Percentiles rank a stretch among this genome's conserved stretches.
These are phyloP conservation scores for Ceratobasidium sp. DNA, from an alignment of 1,284 basidiomycete species.

Conservation along the genomic window DNA sequence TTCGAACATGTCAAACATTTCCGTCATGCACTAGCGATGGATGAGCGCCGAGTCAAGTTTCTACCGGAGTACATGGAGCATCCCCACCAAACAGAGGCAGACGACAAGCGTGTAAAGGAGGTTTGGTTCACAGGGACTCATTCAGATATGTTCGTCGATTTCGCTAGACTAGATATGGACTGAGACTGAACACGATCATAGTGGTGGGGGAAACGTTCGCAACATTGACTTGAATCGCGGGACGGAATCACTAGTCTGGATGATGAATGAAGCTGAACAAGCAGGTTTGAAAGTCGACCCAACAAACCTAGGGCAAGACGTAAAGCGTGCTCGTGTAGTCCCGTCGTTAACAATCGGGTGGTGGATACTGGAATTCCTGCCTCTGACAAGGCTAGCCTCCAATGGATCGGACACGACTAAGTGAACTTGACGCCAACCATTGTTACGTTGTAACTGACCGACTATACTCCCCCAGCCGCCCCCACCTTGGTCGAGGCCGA, in stretches of 20 bases:
- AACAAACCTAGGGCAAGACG: not conserved
- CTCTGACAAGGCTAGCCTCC: not conserved
- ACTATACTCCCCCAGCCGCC: not conserved
- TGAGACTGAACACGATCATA: not conserved
- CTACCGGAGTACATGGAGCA: slow-evolving; percentile 57
- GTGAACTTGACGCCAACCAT: too few relatives aligned
- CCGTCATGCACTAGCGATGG: slow-evolving; percentile 61
- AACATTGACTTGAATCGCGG: slow-evolving; percentile 46
- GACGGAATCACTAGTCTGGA: slow-evolving; percentile 49
- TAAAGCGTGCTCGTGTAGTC: not conserved
- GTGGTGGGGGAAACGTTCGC: slow-evolving; percentile 51
- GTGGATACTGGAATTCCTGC: not conserved
- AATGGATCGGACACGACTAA: too few relatives aligned
- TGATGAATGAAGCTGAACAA: slow-evolving; percentile 49
- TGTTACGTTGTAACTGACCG: too few relatives aligned
- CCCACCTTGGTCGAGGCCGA: not conserved
- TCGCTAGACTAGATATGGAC: too few relatives aligned
- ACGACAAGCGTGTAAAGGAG: slow-evolving; percentile 51
- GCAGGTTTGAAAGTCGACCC: not conserved
- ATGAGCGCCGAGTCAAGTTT: slow-evolving; percentile 61
- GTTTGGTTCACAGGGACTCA: slow-evolving; percentile 58
- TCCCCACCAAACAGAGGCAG: slow-evolving; percentile 24
- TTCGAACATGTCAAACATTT: slow-evolving; percentile 56
- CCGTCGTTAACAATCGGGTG: not conserved
- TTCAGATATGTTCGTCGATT: slow-evolving; percentile 55